A percentile compares a stretch with the other conserved stretches of the same genome.
These are phyloP conservation scores for Cokeromyces recurvatus DNA, from an alignment of 371 early-diverging fungal species.

Conservation along the genomic window DNA sequence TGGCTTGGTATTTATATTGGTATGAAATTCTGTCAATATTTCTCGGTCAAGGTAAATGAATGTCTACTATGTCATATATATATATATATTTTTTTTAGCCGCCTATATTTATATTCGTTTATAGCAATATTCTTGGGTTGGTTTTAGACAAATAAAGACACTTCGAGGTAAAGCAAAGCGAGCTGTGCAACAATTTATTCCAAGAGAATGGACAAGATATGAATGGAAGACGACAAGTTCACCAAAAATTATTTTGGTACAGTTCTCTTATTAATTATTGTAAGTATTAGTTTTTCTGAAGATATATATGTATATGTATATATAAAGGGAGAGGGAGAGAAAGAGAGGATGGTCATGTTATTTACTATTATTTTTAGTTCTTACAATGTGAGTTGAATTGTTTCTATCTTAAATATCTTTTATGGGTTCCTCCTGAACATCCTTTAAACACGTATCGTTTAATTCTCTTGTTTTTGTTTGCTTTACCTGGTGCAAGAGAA, in stretches of 20 bases:
- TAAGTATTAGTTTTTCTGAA: constrained; percentile 27
- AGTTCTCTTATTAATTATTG: constrained; percentile 54
- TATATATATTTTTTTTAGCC: too few relatives aligned
- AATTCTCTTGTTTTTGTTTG: constrained; percentile 76
- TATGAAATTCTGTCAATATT: constrained; percentile 95
- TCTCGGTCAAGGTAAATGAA: constrained; percentile 83
- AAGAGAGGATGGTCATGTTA: neutral
- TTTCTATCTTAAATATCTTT: constrained; percentile 89
- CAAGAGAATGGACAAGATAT: constrained; percentile 90
- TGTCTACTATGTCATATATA: too few relatives aligned
- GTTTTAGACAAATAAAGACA: constrained; percentile 79
- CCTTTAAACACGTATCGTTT: constrained; percentile 77
- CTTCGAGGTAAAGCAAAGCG: constrained; percentile 83
- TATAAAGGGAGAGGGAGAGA: too few relatives aligned
- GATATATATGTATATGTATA: constrained; percentile 13
- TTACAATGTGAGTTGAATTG: constrained; percentile 86
- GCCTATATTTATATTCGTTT: too few relatives aligned
- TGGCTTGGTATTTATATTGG: constrained; percentile 93
- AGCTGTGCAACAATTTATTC: constrained; percentile 90
- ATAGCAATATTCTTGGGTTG: constrained; percentile 88
- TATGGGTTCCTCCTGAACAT: constrained; percentile 94
- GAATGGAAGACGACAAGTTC: constrained; percentile 83
- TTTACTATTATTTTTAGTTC: constrained; percentile 29
- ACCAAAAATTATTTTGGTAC: constrained; percentile 74
- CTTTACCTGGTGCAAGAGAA: constrained; percentile 85